Evolutionary conservation across 2,329 filamentous ascomycete genomes (phyloP), one percentile per base, ranked within the genome.

Genomic region (Colletotrichum coccodes): DNA sequence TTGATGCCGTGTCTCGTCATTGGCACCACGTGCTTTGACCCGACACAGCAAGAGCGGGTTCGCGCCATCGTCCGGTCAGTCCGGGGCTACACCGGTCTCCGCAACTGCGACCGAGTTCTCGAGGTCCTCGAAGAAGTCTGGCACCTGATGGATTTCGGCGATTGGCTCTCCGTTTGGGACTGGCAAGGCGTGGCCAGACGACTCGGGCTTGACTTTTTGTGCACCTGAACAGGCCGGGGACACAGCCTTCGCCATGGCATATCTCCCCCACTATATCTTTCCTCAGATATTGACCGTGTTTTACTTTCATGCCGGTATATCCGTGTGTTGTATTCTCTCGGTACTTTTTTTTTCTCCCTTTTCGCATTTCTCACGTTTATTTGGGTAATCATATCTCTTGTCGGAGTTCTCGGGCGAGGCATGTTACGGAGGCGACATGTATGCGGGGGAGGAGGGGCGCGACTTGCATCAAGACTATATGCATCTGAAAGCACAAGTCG

Each of bases 151-250:
- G 86, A 86, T 30, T 76, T 77, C 11, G 87, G 85, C 23, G 86
- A 90, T 57, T 90, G 87, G 85, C 73, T 81, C 30, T 82, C 83
- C 21, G 87, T 87, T 8, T 91, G 89, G 89, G 89, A 91, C 75
- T 91, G 89, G 89, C 88, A 90, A 70, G 80, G 80, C 4, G 82
- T 90, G 32, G 88, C 88, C 1, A 78, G 81, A 60, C 74, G 79
- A 8, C 83, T 89, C 77, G 83, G 81, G 0, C 80, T 90, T 40
- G 86, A 90, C 76, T 90, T 90, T 72, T 79, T 89, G 3, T 88
- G 86, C 75, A 77, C 80, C 28, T 82, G 71, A 79, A 76, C 71
- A 16, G 16, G n/a, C 16, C 49, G 26, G 7, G 23, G n/a, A 6
- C 11, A 6, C 26, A 3, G 3, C 21, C 23, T n/a, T n/a, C n/a